Evolutionary conservation across 345 rosid genomes (phyloP).

Genomic region (Pistacia vera): DNA sequence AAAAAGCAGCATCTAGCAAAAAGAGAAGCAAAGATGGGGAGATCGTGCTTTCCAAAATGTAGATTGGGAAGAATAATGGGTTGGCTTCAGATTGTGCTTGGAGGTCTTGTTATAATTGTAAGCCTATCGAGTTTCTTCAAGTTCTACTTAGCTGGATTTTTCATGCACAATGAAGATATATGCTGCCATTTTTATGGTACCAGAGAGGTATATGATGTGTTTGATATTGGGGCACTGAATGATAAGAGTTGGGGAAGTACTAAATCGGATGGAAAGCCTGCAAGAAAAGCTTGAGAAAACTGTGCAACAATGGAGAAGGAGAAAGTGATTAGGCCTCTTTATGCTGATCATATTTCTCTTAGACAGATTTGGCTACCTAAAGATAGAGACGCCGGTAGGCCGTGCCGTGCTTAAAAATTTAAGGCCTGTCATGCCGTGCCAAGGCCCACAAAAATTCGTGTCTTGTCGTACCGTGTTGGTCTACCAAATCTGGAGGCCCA

Average conservation of each 20-base stretch:
- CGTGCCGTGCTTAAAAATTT: no score
- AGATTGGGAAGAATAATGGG: constrained; percentile 55
- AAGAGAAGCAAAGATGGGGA: constrained; percentile 41
- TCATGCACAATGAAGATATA: constrained; percentile 64
- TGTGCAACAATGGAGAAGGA: constrained; percentile 66
- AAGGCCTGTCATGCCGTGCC: no score
- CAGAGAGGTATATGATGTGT: constrained; percentile 47
- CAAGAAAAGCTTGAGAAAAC: constrained; percentile 66
- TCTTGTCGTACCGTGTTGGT: no score
- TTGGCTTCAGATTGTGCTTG: constrained; percentile 65
- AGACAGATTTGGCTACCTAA: constrained; percentile 68
- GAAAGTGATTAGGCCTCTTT: constrained; percentile 70
- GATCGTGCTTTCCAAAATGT: constrained; percentile 51
- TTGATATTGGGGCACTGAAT: constrained; percentile 42
- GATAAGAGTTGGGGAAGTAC: constrained; percentile 58
- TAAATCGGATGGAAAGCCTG: constrained; percentile 51
- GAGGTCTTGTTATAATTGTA: constrained; percentile 58
- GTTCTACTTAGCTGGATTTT: constrained; percentile 70
- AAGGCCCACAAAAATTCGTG: no score
- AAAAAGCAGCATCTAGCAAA: not conserved
- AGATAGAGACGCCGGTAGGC: no score
- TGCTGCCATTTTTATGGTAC: constrained; percentile 57
- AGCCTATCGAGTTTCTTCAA: constrained; percentile 68
- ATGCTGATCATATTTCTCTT: constrained; percentile 63
- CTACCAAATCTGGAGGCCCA: no score